phyloP scores from a whole-genome alignment of 345 rosid genomes.

The Geranium rotundifolium region DNA sequence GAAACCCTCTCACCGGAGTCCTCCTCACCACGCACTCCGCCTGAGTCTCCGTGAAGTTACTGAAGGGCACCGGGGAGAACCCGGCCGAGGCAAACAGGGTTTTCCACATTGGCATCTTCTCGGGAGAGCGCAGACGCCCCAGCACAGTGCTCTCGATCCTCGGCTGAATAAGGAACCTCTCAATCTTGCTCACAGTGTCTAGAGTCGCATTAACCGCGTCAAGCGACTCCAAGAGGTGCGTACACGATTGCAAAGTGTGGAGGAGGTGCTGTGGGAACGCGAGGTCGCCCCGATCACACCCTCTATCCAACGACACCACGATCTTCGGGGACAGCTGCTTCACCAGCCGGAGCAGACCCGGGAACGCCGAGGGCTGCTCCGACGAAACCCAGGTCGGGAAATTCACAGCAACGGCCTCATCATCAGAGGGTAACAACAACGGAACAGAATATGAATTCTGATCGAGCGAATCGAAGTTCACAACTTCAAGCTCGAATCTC shows the following conservation, averaged over 20 bases:
- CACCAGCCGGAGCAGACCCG: constrained; percentile 49
- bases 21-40: constrained; percentile 77
- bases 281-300: constrained; percentile 66
- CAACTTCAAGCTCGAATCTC: constrained; percentile 50
- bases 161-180: constrained; percentile 67
- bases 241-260: constrained; percentile 55
- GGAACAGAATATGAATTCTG: constrained; percentile 38
- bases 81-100: constrained; percentile 62
- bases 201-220: constrained; percentile 64
- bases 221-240: constrained; percentile 61
- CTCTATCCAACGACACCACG: constrained; percentile 69
- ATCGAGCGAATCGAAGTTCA: constrained; percentile 44
- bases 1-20: constrained; percentile 61
- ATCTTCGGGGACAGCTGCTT: constrained; percentile 74
- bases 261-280: constrained; percentile 66
- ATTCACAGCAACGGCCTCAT: constrained; percentile 63
- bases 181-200: constrained; percentile 70
- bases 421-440: constrained; percentile 12
- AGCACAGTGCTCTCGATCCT: constrained; percentile 46
- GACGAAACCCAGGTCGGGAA: constrained; percentile 53
- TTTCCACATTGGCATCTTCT: constrained; percentile 60
- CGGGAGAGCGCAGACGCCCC: constrained; percentile 51
- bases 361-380: constrained; percentile 38
- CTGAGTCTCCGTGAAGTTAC: constrained; percentile 73
- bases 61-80: constrained; percentile 51